Base-by-base conservation (phyloP, 257 asterid genomes). In the Henckelia pumila region DNA sequence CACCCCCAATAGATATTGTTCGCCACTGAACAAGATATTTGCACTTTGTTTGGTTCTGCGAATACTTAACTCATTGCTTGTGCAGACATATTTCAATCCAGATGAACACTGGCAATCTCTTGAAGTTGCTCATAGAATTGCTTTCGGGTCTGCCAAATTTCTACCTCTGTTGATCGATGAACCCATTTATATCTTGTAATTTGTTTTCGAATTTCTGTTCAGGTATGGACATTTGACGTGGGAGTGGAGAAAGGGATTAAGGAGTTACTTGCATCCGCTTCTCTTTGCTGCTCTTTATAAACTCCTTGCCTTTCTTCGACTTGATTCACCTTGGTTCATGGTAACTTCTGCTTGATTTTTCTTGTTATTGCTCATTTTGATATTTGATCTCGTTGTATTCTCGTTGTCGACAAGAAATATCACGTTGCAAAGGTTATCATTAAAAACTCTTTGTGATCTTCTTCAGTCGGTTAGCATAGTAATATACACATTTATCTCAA, bases 31-130 rank as follows among this genome's bases (percentile, higher is more conserved):
- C 68, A 82, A 70, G 29, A 75, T 90, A 7, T 88, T 88, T 69
- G 2, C 19, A 6, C 60, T 69, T 30, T 69, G 73, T 69, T 76
- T 85, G 73, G 73, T 44, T 44, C 0, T 64, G 17, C 74, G 91
- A 71, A 58, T 82, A 5, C 63, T 78, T 61, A 90, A 47, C 55
- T 47, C 55, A 17, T 47, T 47, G 20, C 55, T 47, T 16, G 55
- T 47, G 21, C 55, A 47, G 66, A 93, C 98, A 22, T 93, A 93
- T 76, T 93, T 93, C 85, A 93, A 90, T 63, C 97, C 98, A 28
- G 98, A 93, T 79, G 98, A 93, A 72, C 98, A 93, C 57, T 93
- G 97, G 96, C 98, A 93, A 84, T 90, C 92, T 68, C 97, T 88
- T 70, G 91, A 85, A 74, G 88, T 85, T 56, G 86, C 84, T 11